A percentile compares a stretch with the other conserved stretches of the same genome.
Conservation (phyloP, 2,329 filamentous ascomycete species). For the Pseudocercospora ulei region DNA sequence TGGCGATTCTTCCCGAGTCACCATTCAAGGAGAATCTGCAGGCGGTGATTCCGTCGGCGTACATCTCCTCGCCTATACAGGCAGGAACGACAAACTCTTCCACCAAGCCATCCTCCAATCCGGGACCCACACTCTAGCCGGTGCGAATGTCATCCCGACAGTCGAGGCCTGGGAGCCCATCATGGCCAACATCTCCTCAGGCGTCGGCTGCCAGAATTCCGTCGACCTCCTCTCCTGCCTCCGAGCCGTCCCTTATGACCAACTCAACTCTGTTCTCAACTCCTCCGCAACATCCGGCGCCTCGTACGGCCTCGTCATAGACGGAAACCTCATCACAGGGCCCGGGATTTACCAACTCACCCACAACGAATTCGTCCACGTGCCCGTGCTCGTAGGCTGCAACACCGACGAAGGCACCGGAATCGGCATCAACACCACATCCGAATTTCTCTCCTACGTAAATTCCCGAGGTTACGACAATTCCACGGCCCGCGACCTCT, state of each 20-base stretch:
- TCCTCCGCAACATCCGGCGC: conserved; percentile 21
- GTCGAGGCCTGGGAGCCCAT: conserved; percentile 24
- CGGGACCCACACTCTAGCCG: conserved; percentile 31
- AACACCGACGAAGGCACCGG: conserved; percentile 28
- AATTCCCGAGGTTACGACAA: conserved; percentile 24
- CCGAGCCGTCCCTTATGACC: conserved; percentile 18
- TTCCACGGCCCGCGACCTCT: conserved; percentile 33
- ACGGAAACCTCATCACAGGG: conserved; percentile 26
- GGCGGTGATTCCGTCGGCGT: conserved; percentile 42
- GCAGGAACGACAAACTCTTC: conserved; percentile 48
- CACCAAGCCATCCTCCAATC: conserved; percentile 45
- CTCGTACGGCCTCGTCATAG: conserved; percentile 22
- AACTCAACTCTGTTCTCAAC: conserved; percentile 26
- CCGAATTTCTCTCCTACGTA: conserved; percentile 21
- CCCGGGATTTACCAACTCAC: conserved; percentile 20
- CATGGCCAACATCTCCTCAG: conserved; percentile 26
- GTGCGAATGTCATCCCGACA: conserved; percentile 26
- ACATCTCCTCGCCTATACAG: conserved; percentile 48
- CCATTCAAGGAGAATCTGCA: conserved; percentile 25
- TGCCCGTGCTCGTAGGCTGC: conserved; percentile 26
- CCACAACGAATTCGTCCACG: conserved; percentile 25
- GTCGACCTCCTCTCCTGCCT: conserved; percentile 35
- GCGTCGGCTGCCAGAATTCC: conserved; percentile 19
- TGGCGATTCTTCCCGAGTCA: conserved; percentile 25
- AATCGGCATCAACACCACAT: conserved; percentile 27